Base-by-base conservation (phyloP, 2,329 filamentous ascomycete species). In the Tolypocladium tropicale region DNA sequence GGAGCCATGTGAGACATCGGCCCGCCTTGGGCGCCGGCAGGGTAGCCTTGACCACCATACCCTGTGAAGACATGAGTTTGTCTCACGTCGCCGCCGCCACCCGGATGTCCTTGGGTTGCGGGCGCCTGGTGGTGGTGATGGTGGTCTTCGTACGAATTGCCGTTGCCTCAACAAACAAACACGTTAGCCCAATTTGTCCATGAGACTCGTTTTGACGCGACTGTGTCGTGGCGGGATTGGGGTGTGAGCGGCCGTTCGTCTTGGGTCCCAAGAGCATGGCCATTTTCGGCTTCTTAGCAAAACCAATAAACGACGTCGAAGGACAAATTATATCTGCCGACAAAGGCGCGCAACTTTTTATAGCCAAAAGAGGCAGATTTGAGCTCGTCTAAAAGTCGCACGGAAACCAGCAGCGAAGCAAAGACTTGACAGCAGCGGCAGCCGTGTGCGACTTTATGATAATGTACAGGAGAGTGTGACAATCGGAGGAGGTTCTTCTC, bases 41-140 rank as follows among this genome's bases (percentile, higher is more conserved):
- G 73, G 65, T 81, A 79, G 54, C 76, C 76, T 66, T 89, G 90
- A 33, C 78, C 72, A 55, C 74, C 78, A 65, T 91, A 90, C 52
- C 81, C 81, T 52, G 82, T 78, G 72, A 94, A 95, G 62, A 86
- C 85, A 59, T 94, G 89, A 46, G 83, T 76, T 56, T 86, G 85
- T 62, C 89, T 86, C 59, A 88, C 79, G 66, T 92, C 88, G 59
- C 84, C 81, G 58, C 67, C 61, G 61, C 82, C 77, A 61, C 68
- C 66, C 57, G 78, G 66, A 58, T 76, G 70, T 58, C 76, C 72
- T 59, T 80, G 75, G 52, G 76, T 78, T 63, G 78, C 80, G 57
- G 80, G 81, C 57, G 81, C 76, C 68, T 83, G 82, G 63, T 82
- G 80, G 58, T 86, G 83, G 67, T 89, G 86, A 68, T 86, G 78